A percentile compares a stretch with the other conserved stretches of the same genome.
Evolutionary conservation across 768 basidiomycete species (phyloP).

Genomic region (Leccinum boreale): DNA sequence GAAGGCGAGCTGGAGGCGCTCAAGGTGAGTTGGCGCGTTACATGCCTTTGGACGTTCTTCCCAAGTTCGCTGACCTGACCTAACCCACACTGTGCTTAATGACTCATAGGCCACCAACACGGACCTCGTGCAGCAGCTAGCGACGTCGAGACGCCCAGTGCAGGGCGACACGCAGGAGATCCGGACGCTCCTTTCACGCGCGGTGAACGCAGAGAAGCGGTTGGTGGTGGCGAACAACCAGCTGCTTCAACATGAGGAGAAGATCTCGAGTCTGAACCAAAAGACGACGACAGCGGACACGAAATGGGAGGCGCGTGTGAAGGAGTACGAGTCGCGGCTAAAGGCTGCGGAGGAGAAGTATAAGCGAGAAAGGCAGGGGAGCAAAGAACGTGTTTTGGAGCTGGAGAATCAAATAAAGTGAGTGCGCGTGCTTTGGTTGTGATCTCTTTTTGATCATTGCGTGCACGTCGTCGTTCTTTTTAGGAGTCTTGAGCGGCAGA

Average conservation of each 20-base stretch:
- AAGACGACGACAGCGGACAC: slow-evolving; percentile 69
- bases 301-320: slow-evolving; percentile 95
- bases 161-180: slow-evolving; percentile 67
- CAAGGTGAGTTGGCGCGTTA: slow-evolving; percentile 49
- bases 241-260: slow-evolving; percentile 79
- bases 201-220: slow-evolving; percentile 83
- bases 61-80: not conserved
- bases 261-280: slow-evolving; percentile 68
- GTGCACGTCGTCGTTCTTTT: not conserved
- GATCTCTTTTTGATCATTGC: not conserved
- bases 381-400: slow-evolving; percentile 79
- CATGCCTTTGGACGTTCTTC: not conserved
- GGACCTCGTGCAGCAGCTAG: slow-evolving; percentile 72
- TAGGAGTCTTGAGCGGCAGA: slow-evolving; percentile 73
- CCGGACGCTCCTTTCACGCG: slow-evolving; percentile 65
- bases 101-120: slow-evolving; percentile 59
- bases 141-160: slow-evolving; percentile 56
- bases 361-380: slow-evolving; percentile 90
- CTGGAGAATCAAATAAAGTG: slow-evolving; percentile 73
- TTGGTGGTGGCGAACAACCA: slow-evolving; percentile 84
- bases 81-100: not conserved
- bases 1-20: slow-evolving; percentile 88
- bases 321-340: slow-evolving; percentile 81
- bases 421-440: slow-evolving; percentile 37
- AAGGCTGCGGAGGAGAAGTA: slow-evolving; percentile 87